phyloP scores from a whole-genome alignment of 768 basidiomycete genomes.

The Trametes gibbosa region DNA sequence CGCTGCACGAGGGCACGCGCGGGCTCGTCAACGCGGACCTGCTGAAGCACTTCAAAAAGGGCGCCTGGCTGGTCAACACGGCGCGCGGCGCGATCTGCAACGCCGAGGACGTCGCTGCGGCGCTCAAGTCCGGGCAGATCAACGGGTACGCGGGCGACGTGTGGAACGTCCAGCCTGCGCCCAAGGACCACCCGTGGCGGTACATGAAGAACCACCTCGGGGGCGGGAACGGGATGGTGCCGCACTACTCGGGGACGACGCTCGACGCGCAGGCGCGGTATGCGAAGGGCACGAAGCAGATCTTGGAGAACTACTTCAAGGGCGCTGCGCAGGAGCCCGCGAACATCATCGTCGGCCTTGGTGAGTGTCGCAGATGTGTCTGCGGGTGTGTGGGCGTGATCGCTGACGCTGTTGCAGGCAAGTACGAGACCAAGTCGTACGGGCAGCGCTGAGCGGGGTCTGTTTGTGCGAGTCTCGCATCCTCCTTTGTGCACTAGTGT shows the following conservation, averaged over 20 bases:
- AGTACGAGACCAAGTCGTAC: slow-evolving; percentile 43
- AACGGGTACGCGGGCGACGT: slow-evolving; percentile 61
- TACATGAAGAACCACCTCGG: slow-evolving; percentile 75
- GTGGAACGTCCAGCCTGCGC: slow-evolving; percentile 87
- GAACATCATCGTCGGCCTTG: slow-evolving; percentile 75
- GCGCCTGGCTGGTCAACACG: slow-evolving; percentile 90
- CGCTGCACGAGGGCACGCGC: slow-evolving; percentile 80
- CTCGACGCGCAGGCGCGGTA: slow-evolving; percentile 89
- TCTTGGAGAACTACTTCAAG: slow-evolving; percentile 67
- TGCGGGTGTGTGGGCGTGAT: background rate
- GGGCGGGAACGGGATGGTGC: slow-evolving; percentile 88
- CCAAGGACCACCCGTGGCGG: slow-evolving; percentile 84
- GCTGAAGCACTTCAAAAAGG: slow-evolving; percentile 86
- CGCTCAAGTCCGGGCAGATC: slow-evolving; percentile 74
- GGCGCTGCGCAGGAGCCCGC: slow-evolving; percentile 66
- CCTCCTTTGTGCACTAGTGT: too few species aligned
- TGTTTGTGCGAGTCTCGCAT: too few species aligned
- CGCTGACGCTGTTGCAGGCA: slow-evolving; percentile 1
- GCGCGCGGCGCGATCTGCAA: slow-evolving; percentile 91
- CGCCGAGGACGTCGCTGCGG: slow-evolving; percentile 73
- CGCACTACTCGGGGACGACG: slow-evolving; percentile 86
- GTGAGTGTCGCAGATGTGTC: background rate
- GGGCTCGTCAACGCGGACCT: slow-evolving; percentile 83
- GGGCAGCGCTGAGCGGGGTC: slow-evolving; percentile 15
- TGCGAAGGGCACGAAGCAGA: slow-evolving; percentile 65